Evolutionary conservation across 2,329 filamentous ascomycete species (phyloP).

Genomic region (Neonectria coccinea): DNA sequence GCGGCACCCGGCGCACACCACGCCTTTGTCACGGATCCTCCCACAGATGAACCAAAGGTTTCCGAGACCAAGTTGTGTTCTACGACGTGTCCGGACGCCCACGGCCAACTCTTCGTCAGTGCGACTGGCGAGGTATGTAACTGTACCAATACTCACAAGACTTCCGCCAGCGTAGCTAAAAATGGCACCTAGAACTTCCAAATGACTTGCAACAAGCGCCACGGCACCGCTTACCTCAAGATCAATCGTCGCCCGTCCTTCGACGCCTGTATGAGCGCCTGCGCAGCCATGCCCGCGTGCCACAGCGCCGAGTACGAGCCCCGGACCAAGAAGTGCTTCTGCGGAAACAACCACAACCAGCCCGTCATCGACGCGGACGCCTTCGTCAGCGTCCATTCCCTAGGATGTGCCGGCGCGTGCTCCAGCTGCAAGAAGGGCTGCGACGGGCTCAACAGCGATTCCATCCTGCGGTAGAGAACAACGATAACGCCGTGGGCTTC

Average conservation of each 20-base stretch:
- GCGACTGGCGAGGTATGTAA: slow-evolving; percentile 21
- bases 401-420: slow-evolving; percentile 26
- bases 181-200: not conserved
- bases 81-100: slow-evolving; percentile 29
- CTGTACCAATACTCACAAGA: not conserved
- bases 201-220: not conserved
- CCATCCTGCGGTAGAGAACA: not conserved
- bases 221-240: not conserved
- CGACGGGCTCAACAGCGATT: slow-evolving; percentile 8
- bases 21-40: slow-evolving; percentile 25
- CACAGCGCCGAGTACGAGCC: slow-evolving; percentile 34
- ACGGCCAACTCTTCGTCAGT: slow-evolving; percentile 27
- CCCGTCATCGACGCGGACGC: slow-evolving; percentile 31
- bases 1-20: slow-evolving; percentile 15
- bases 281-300: slow-evolving; percentile 30
- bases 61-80: slow-evolving; percentile 30
- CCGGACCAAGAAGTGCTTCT: slow-evolving; percentile 29
- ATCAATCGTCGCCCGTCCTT: not conserved
- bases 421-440: slow-evolving; percentile 25
- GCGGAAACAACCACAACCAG: slow-evolving; percentile 24
- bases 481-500: not conserved
- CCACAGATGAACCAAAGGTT: slow-evolving; percentile 13
- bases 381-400: slow-evolving; percentile 34
- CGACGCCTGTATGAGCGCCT: slow-evolving; percentile 17
- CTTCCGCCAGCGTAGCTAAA: not conserved